phyloP scores from a whole-genome alignment of 2,329 filamentous ascomycete species.

The Neopestalotiopsis sp. region DNA sequence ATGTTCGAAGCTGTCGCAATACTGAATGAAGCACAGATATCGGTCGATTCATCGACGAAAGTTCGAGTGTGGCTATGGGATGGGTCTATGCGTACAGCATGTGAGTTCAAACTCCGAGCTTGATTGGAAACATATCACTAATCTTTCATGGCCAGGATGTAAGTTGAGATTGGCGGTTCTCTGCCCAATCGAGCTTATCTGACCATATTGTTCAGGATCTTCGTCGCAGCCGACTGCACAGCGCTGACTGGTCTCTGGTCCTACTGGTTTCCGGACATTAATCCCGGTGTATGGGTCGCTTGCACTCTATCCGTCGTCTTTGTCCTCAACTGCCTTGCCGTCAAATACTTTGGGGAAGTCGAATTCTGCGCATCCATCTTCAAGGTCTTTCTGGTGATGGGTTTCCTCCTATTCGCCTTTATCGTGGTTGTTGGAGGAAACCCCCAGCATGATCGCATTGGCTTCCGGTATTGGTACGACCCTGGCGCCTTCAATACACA shows the following conservation, averaged over 20 bases:
- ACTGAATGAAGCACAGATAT: not conserved
- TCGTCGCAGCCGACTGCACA: slow-evolving; percentile 57
- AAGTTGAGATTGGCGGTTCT: not conserved
- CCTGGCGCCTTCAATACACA: slow-evolving; percentile 60
- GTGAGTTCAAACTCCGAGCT: slow-evolving; percentile 53
- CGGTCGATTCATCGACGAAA: not conserved
- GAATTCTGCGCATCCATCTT: slow-evolving; percentile 50
- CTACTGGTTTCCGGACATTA: slow-evolving; percentile 52
- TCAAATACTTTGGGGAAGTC: slow-evolving; percentile 45
- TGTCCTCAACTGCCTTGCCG: slow-evolving; percentile 44
- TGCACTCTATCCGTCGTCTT: slow-evolving; percentile 48
- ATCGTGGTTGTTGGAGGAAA: slow-evolving; percentile 48
- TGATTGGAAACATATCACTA: slow-evolving; percentile 37
- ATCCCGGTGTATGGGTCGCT: slow-evolving; percentile 49
- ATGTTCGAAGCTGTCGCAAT: not conserved
- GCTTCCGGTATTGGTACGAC: slow-evolving; percentile 44
- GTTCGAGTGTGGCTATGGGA: not conserved
- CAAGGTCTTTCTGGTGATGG: slow-evolving; percentile 39
- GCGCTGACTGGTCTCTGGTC: slow-evolving; percentile 54
- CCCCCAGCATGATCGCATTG: slow-evolving; percentile 38
- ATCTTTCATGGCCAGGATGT: not conserved
- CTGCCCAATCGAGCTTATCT: not conserved
- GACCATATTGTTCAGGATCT: slow-evolving; percentile 44
- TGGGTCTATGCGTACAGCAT: slow-evolving; percentile 54
- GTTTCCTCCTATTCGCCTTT: slow-evolving; percentile 42